phyloP scores from a whole-genome alignment of 768 basidiomycete genomes.

The Bullera alba region DNA sequence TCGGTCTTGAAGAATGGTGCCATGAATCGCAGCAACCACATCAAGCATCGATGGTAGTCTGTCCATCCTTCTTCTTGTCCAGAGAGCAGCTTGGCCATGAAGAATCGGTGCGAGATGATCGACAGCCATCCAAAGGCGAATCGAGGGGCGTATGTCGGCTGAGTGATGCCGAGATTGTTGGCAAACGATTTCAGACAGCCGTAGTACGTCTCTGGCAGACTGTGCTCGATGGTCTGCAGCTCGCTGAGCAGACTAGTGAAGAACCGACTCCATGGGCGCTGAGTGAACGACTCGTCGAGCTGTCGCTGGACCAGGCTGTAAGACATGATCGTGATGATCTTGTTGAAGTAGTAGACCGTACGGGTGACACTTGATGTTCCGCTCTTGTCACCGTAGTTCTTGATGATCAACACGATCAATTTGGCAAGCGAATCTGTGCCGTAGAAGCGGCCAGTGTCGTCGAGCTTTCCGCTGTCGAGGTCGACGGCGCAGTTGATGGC shows the following conservation, averaged over 20 bases:
- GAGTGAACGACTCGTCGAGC: slow-evolving; percentile 85
- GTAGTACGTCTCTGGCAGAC: slow-evolving; percentile 81
- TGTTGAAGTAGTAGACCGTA: slow-evolving; percentile 91
- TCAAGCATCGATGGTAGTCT: slow-evolving; percentile 86
- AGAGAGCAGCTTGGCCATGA: slow-evolving; percentile 90
- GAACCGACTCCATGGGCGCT: slow-evolving; percentile 97
- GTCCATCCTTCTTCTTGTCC: slow-evolving; percentile 94
- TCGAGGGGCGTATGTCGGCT: slow-evolving; percentile 92
- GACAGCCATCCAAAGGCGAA: slow-evolving; percentile 99
- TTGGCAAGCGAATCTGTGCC: slow-evolving; percentile 92
- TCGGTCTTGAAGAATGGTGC: slow-evolving; percentile 75
- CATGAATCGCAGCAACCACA: slow-evolving; percentile 92
- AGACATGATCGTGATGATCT: slow-evolving; percentile 94
- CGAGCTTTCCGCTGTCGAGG: slow-evolving; percentile 56
- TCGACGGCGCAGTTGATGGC: slow-evolving; percentile 91
- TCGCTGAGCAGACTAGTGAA: slow-evolving; percentile 95
- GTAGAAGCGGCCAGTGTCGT: slow-evolving; percentile 63
- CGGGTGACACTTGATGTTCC: slow-evolving; percentile 89
- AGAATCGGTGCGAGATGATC: slow-evolving; percentile 86
- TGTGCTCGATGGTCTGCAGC: slow-evolving; percentile 73
- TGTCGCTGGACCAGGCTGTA: slow-evolving; percentile 90
- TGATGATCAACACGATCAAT: slow-evolving; percentile 94
- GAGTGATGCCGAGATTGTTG: slow-evolving; percentile 89
- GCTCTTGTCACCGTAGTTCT: slow-evolving; percentile 90
- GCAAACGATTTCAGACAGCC: slow-evolving; percentile 68